phyloP scores from a whole-genome alignment of 2,329 filamentous ascomycete genomes.

The Monilinia vaccinii-corymbosi region DNA sequence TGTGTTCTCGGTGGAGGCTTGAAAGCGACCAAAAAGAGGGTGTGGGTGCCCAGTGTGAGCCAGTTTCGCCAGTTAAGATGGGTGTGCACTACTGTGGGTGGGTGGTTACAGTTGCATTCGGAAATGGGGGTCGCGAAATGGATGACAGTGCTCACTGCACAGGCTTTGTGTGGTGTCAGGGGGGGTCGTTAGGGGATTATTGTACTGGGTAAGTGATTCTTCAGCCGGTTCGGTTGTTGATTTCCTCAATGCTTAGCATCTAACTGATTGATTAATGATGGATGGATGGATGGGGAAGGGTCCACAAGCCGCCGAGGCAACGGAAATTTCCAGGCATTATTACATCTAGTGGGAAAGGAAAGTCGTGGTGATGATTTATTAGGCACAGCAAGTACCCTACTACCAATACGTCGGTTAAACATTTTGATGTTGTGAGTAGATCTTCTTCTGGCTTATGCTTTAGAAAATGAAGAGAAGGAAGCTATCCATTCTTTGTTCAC shows the following conservation, averaged over 20 bases:
- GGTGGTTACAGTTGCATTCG: slow-evolving; percentile 10
- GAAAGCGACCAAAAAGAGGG: not conserved
- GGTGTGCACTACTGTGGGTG: not conserved
- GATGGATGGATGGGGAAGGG: not conserved
- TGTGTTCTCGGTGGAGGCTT: not conserved
- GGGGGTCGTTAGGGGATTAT: slow-evolving; percentile 3
- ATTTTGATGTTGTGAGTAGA: not conserved
- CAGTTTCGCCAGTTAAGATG: not conserved
- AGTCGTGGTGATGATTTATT: not conserved
- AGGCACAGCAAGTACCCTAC: too few species aligned
- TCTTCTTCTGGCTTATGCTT: not conserved
- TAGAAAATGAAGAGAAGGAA: not conserved
- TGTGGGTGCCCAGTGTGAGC: not conserved
- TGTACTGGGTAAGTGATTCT: not conserved
- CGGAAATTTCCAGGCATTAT: not conserved
- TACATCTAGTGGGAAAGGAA: not conserved
- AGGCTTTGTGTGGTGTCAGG: slow-evolving; percentile 2
- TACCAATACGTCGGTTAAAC: not conserved
- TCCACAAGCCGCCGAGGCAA: not conserved
- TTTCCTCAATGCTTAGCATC: not conserved
- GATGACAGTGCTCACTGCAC: slow-evolving; percentile 5
- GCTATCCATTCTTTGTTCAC: not conserved
- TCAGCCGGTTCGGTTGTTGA: not conserved
- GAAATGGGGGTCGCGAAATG: slow-evolving; percentile 8
- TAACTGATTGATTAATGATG: not conserved